These are phyloP conservation scores for Lentinula guzmanii DNA, from an alignment of 768 basidiomycete species.

Conservation along the genomic window DNA sequence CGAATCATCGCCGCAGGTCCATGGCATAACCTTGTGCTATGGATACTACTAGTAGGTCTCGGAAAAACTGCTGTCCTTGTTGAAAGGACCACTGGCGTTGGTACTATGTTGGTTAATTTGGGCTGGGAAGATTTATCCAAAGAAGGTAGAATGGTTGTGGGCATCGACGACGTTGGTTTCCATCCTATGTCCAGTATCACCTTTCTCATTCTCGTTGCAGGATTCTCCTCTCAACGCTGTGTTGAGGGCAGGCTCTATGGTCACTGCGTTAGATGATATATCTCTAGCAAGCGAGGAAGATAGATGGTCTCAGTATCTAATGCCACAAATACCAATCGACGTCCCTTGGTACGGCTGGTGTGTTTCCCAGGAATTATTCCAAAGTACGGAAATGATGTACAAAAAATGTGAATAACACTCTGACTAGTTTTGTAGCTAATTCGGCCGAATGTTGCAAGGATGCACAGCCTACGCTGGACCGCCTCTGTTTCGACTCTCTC, in stretches of 20 bases:
- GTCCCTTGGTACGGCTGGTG: slow-evolving; percentile 54
- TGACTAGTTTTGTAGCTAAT: not conserved
- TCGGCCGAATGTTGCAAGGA: not conserved
- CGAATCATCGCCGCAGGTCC: slow-evolving; percentile 70
- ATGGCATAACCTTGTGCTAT: slow-evolving; percentile 69
- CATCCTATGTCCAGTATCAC: not conserved
- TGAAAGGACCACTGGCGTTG: slow-evolving; percentile 16
- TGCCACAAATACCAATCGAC: not conserved
- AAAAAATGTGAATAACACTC: no score
- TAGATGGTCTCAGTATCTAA: slow-evolving; percentile 44
- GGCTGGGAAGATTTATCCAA: slow-evolving; percentile 51
- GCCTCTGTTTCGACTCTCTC: slow-evolving; percentile 40
- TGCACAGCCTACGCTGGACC: slow-evolving; percentile 14
- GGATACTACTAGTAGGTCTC: slow-evolving; percentile 35
- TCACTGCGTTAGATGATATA: slow-evolving; percentile 64
- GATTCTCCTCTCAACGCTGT: slow-evolving; percentile 56
- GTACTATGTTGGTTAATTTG: slow-evolving; percentile 22
- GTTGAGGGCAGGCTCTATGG: slow-evolving; percentile 49
- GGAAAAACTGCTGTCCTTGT: slow-evolving; percentile 18
- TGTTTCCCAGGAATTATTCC: slow-evolving; percentile 23
- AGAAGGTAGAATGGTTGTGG: slow-evolving; percentile 49
- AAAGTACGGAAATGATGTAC: slow-evolving; percentile 18
- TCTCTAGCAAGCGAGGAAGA: slow-evolving; percentile 31
- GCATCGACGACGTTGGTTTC: slow-evolving; percentile 43
- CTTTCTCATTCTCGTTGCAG: slow-evolving; percentile 24